Percentiles rank a stretch among this genome's conserved stretches.
Evolutionary conservation across 805 yeast genomes (phyloP).

Genomic region (Yarrowia porcina): DNA sequence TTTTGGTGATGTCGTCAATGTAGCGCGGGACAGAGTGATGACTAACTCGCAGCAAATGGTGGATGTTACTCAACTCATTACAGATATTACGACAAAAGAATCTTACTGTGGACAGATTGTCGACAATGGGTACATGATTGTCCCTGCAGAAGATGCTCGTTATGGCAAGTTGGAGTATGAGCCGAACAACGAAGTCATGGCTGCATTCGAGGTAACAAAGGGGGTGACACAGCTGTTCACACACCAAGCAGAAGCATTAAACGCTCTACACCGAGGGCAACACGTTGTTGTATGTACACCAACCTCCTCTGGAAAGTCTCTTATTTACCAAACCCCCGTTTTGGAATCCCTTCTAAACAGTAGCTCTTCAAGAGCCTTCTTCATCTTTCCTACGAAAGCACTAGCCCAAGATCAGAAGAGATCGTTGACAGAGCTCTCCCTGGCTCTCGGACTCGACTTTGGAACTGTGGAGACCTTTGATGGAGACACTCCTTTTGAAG

Average conservation of each 20-base stretch:
- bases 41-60: not conserved
- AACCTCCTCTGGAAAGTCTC: constrained; percentile 93
- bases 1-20: constrained; percentile 35
- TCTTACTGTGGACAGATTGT: constrained; percentile 65
- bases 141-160: constrained; percentile 47
- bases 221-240: constrained; percentile 57
- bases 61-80: constrained; percentile 50
- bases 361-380: constrained; percentile 60
- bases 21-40: not conserved
- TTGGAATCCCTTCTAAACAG: constrained; percentile 39
- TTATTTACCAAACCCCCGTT: constrained; percentile 87
- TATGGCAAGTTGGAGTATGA: constrained; percentile 36
- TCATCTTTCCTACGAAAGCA: constrained; percentile 95
- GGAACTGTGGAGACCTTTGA: constrained; percentile 74
- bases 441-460: constrained; percentile 43
- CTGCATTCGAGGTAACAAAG: constrained; percentile 48
- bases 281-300: constrained; percentile 90
- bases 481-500: constrained; percentile 77
- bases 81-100: constrained; percentile 44
- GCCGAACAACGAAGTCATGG: constrained; percentile 50
- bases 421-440: constrained; percentile 59
- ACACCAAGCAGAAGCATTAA: constrained; percentile 80
- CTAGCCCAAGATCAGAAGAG: constrained; percentile 94
- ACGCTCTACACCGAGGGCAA: constrained; percentile 51
- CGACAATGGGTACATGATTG: constrained; percentile 45